Evolutionary conservation across 1,284 basidiomycete genomes (phyloP), one percentile per base, ranked within the genome.

Genomic region (Xanthoconium separans): DNA sequence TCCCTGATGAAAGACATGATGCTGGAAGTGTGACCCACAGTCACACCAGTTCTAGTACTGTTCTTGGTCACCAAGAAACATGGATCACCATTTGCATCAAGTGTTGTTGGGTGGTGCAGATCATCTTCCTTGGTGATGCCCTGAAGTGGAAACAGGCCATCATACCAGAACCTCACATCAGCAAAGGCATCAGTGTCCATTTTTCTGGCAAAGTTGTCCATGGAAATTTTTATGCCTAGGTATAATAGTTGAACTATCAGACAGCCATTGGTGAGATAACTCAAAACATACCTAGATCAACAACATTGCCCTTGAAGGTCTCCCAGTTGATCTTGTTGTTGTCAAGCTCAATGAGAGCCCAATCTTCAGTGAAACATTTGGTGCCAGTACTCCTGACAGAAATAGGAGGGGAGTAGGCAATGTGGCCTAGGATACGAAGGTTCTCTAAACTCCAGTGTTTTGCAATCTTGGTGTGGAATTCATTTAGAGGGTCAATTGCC

Each of bases 61-160:
- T 18, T 50, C 42, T 50, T 50, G 24, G 44, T 9, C n/a, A 50
- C 49, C 24, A 50, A 44, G 24, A 50, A 37, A 24, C 33, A 44
- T 6, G 24, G 41, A 37, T 50, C 27, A 8, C 31, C 31, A 8
- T 43, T 20, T 11, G 20, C n/a, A 29, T 41, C 47, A 37, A 18
- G 24, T 30, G 40, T 48, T 18, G 40, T 37, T 4, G 47, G 47
- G 36, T 16, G 20, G 37, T 8, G 29, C 47, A 48, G 40, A 27
- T 40, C 12, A 3, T 48, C 29, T 6, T 41, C 13, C 10, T 6
- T 48, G 2, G 41, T 40, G 39, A 18, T 31, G 27, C 47, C 47
- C 6, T n/a, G 13, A n/a, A 48, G 41, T 12, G 41, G 48, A 24
- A 50, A 33, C 18, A 50, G 31, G 3, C 41, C 22, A 29, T 50